These are phyloP conservation scores for Sphaceloma murrayae DNA, from an alignment of 2,329 filamentous ascomycete species.

Conservation along the genomic window DNA sequence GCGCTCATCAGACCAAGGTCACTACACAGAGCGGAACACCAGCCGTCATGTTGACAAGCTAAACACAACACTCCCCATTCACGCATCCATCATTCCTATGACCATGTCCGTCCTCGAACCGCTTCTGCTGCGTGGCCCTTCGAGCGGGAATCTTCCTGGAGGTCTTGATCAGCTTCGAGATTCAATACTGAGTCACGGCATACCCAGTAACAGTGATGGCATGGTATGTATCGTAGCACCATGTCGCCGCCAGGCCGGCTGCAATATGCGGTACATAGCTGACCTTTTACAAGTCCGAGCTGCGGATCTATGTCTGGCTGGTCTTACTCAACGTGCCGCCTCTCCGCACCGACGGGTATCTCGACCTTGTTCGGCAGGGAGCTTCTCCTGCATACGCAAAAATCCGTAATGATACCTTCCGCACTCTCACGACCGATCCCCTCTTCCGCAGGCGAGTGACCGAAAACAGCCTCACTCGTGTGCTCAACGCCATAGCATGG, in stretches of 20 bases:
- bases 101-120: slow-evolving; percentile 51
- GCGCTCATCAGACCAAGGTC: neutral
- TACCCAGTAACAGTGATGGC: slow-evolving; percentile 69
- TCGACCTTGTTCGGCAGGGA: slow-evolving; percentile 81
- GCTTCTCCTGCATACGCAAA: slow-evolving; percentile 92
- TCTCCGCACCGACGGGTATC: slow-evolving; percentile 76
- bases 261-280: too few species aligned
- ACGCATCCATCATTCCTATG: neutral
- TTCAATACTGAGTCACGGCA: slow-evolving; percentile 64
- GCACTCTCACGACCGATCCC: slow-evolving; percentile 92
- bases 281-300: too few species aligned
- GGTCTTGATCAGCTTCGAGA: slow-evolving; percentile 62
- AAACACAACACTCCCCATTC: neutral
- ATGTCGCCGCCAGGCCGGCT: too few species aligned
- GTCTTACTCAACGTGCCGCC: slow-evolving; percentile 83
- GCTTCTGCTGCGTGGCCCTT: slow-evolving; percentile 70
- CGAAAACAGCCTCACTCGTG: slow-evolving; percentile 85
- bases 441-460: slow-evolving; percentile 91
- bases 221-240: too few species aligned
- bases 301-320: slow-evolving; percentile 93
- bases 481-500: slow-evolving; percentile 94
- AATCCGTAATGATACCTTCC: slow-evolving; percentile 97
- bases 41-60: neutral
- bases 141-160: slow-evolving; percentile 56
- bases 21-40: neutral